Evolutionary conservation across 2,329 filamentous ascomycete genomes (phyloP).

Genomic region (Cryphonectria radicalis): DNA sequence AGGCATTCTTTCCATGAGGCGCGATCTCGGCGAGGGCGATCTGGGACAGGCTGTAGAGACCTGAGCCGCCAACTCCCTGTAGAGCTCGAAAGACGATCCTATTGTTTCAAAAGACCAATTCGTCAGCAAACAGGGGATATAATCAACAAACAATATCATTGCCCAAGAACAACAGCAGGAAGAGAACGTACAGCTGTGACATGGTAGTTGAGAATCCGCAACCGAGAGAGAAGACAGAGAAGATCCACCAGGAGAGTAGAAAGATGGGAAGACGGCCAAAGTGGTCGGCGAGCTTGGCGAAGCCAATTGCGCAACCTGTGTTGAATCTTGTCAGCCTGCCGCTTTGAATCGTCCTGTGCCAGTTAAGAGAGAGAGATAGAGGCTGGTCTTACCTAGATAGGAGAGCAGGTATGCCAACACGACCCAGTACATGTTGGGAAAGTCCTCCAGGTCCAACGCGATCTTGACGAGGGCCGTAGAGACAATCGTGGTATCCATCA

Average conservation of each 20-base stretch:
- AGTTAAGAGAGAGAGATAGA: no score
- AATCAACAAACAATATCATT: neutral
- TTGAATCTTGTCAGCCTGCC: neutral
- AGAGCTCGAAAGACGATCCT: conserved; percentile 64
- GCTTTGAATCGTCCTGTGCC: no score
- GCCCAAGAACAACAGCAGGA: neutral
- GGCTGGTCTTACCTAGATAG: conserved; percentile 52
- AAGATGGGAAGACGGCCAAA: conserved; percentile 59
- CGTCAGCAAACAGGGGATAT: conserved; percentile 11
- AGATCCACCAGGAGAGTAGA: conserved; percentile 56
- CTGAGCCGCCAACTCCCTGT: conserved; percentile 65
- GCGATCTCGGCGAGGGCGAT: conserved; percentile 62
- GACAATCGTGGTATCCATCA: conserved; percentile 61
- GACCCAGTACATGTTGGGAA: conserved; percentile 58
- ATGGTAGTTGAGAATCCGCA: conserved; percentile 56
- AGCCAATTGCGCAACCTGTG: conserved; percentile 58
- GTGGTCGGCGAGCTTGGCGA: conserved; percentile 64
- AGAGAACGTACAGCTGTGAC: conserved; percentile 51
- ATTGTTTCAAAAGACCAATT: neutral
- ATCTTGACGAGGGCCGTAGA: conserved; percentile 63
- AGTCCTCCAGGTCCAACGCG: conserved; percentile 55
- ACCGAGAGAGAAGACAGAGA: conserved; percentile 59
- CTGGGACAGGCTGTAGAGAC: conserved; percentile 63
- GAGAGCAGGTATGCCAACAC: conserved; percentile 60
- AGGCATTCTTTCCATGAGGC: conserved; percentile 54